Evolutionary conservation across 1,139 yeast species (phyloP).

Genomic region (Kodamaea fungicola): DNA sequence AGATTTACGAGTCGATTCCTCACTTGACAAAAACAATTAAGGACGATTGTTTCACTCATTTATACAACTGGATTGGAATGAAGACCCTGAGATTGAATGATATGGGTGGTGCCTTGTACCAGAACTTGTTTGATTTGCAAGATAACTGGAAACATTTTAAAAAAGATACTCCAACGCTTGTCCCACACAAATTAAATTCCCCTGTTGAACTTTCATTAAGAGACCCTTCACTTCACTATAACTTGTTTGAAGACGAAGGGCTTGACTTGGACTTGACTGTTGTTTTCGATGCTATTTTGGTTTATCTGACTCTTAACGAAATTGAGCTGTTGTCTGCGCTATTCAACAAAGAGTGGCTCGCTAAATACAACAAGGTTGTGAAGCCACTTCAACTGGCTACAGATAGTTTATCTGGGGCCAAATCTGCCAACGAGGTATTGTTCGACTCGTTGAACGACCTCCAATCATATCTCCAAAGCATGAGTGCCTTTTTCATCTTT

Average conservation of each 20-base stretch:
- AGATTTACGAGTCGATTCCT: constrained; percentile 74
- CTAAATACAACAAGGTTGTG: constrained; percentile 69
- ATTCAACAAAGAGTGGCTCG: constrained; percentile 69
- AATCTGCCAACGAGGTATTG: constrained; percentile 7
- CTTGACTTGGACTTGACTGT: constrained; percentile 60
- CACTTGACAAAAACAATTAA: constrained; percentile 70
- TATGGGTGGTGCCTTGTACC: constrained; percentile 61
- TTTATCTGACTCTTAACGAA: constrained; percentile 72
- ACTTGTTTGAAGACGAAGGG: constrained; percentile 43
- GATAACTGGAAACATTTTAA: constrained; percentile 50
- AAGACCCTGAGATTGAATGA: constrained; percentile 52
- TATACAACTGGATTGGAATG: constrained; percentile 68
- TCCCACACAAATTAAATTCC: constrained; percentile 71
- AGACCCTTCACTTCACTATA: constrained; percentile 46
- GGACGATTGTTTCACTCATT: constrained; percentile 72
- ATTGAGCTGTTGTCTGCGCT: constrained; percentile 55
- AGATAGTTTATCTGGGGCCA: constrained; percentile 9
- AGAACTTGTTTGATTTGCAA: constrained; percentile 53
- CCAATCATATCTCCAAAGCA: constrained; percentile 55
- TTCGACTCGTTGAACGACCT: constrained; percentile 31
- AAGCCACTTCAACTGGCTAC: constrained; percentile 52
- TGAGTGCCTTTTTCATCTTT: constrained; percentile 74
- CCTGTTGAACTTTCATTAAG: constrained; percentile 79
- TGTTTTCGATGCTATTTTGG: constrained; percentile 78
- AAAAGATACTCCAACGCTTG: constrained; percentile 35